phyloP scores from a whole-genome alignment of 1,284 basidiomycete genomes.

The Neolentinus lepideus region DNA sequence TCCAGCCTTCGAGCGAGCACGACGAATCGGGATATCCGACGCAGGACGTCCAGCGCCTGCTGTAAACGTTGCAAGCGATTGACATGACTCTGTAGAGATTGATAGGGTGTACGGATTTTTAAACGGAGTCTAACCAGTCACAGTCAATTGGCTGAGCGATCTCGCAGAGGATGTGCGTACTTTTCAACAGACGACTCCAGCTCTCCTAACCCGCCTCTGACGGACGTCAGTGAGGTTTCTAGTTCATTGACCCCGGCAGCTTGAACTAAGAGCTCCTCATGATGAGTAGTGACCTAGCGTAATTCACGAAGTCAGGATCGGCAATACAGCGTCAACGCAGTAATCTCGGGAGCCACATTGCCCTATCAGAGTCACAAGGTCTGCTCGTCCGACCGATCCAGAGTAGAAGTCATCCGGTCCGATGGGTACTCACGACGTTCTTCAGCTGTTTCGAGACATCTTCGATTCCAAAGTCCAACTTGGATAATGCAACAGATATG shows the following conservation, averaged over 20 bases:
- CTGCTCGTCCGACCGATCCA: background rate
- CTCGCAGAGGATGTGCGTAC: slow-evolving; percentile 32
- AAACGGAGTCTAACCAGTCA: slow-evolving; percentile 54
- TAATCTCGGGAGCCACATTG: background rate
- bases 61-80: slow-evolving; percentile 69
- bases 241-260: slow-evolving; percentile 60
- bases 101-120: slow-evolving; percentile 82
- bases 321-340: background rate
- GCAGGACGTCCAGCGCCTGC: slow-evolving; percentile 75
- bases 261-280: slow-evolving; percentile 67
- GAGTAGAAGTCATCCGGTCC: background rate
- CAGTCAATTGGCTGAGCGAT: slow-evolving; percentile 8
- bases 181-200: slow-evolving; percentile 69
- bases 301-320: background rate
- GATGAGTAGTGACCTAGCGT: slow-evolving; percentile 58
- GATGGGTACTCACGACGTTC: slow-evolving; percentile 51
- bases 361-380: background rate
- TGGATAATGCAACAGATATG: slow-evolving; percentile 79
- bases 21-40: slow-evolving; percentile 78
- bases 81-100: slow-evolving; percentile 65
- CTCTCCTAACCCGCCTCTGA: slow-evolving; percentile 59
- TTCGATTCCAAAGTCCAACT: slow-evolving; percentile 78
- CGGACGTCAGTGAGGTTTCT: slow-evolving; percentile 53
- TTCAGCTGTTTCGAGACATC: slow-evolving; percentile 86
- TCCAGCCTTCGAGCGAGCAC: slow-evolving; percentile 76